Percentiles rank a stretch among this genome's conserved stretches.
Conservation (phyloP, 805 yeast species). For the Scheffersomyces lignosus region DNA sequence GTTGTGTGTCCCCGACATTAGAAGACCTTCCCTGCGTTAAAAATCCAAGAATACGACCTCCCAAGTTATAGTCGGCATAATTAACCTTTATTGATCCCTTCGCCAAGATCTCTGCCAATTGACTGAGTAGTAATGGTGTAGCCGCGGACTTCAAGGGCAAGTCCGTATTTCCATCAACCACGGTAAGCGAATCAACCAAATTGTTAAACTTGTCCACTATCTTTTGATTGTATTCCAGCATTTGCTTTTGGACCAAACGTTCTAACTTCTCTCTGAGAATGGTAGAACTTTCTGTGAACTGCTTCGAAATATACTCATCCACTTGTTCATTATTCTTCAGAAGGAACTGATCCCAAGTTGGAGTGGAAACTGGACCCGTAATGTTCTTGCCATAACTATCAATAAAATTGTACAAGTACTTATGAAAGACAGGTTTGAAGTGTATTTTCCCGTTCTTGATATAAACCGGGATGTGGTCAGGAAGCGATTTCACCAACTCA, state of each 20-base stretch:
- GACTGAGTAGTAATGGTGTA: neutral
- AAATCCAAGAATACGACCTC: conserved; percentile 41
- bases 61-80: conserved; percentile 40
- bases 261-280: conserved; percentile 24
- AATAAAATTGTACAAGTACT: conserved; percentile 31
- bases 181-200: conserved; percentile 24
- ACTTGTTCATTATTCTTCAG: conserved; percentile 18
- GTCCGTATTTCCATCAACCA: conserved; percentile 6
- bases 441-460: conserved; percentile 34
- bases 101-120: conserved; percentile 21
- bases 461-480: conserved; percentile 33
- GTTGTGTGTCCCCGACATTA: conserved; percentile 15
- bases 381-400: conserved; percentile 25
- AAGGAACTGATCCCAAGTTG: conserved; percentile 26
- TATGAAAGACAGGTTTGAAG: conserved; percentile 39
- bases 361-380: conserved; percentile 6
- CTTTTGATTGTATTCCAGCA: conserved; percentile 22
- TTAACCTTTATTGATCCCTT: conserved; percentile 37
- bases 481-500: conserved; percentile 22
- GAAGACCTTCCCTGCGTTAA: conserved; percentile 24
- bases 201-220: conserved; percentile 23
- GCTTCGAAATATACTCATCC: conserved; percentile 13
- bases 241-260: conserved; percentile 15
- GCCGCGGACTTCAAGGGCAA: neutral
- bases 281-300: conserved; percentile 5